Percentiles rank a stretch among this genome's conserved stretches.
Conservation (phyloP, 2,329 filamentous ascomycete species). For the Sporothrix brasiliensis region DNA sequence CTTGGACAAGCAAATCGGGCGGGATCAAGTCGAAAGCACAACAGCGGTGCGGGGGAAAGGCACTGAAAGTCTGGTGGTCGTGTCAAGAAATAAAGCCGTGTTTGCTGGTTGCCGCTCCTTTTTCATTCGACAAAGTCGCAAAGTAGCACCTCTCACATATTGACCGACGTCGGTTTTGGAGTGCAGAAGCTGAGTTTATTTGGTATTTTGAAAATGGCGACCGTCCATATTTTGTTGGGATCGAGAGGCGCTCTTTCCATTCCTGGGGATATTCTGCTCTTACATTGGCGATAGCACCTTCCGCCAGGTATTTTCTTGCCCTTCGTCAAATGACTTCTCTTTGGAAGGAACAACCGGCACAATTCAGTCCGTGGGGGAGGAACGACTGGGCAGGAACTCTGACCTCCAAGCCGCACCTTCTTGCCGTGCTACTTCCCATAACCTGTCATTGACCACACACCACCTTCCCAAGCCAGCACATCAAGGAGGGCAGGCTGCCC, state of each 20-base stretch:
- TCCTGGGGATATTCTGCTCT: not conserved
- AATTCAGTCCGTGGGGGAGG: not conserved
- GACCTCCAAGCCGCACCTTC: not conserved
- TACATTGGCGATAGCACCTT: not conserved
- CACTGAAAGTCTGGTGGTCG: too few relatives aligned
- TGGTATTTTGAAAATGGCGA: not conserved
- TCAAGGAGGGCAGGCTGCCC: constrained; percentile 6
- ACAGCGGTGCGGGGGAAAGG: not conserved
- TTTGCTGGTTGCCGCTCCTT: not conserved
- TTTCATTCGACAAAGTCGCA: not conserved
- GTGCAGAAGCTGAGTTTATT: not conserved
- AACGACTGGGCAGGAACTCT: not conserved
- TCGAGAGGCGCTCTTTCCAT: not conserved
- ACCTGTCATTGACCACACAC: not conserved
- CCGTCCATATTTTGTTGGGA: not conserved
- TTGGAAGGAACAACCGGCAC: not conserved
- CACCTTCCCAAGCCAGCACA: not conserved
- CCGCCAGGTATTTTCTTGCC: not conserved
- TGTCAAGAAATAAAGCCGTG: too few relatives aligned
- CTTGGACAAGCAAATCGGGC: not conserved
- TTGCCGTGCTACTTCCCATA: not conserved
- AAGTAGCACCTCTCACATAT: not conserved
- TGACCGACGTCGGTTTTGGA: not conserved
- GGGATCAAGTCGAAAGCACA: constrained; percentile 3
- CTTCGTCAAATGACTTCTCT: not conserved